Conservation (phyloP, 1,284 basidiomycete genomes). For the Coriolopsis trogii region DNA sequence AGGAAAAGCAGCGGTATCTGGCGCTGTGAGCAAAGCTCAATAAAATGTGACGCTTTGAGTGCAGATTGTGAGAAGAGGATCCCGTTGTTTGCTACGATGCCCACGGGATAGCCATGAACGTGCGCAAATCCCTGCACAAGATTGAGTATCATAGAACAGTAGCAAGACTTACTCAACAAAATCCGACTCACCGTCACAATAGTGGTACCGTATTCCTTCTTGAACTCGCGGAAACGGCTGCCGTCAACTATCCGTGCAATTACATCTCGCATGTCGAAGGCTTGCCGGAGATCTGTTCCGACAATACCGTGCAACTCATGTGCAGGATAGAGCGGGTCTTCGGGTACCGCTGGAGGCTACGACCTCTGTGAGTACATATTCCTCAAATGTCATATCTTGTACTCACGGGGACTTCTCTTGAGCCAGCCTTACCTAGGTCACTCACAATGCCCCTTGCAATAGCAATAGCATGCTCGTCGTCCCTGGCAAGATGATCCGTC, state of each 20-base stretch:
- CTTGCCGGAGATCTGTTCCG: constrained; percentile 84
- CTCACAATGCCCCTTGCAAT: constrained; percentile 84
- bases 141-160: not conserved
- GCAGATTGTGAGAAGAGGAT: constrained; percentile 94
- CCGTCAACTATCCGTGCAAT: constrained; percentile 92
- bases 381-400: too few species aligned
- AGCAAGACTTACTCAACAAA: not conserved
- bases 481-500: constrained; percentile 88
- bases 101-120: constrained; percentile 87
- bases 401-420: constrained; percentile 51
- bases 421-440: constrained; percentile 72
- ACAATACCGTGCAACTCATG: constrained; percentile 90
- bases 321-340: constrained; percentile 80
- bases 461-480: constrained; percentile 87
- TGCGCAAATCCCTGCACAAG: constrained; percentile 79
- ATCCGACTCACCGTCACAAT: constrained; percentile 75
- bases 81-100: constrained; percentile 93
- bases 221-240: constrained; percentile 92
- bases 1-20: constrained; percentile 90
- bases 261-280: constrained; percentile 93
- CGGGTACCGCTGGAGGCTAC: constrained; percentile 60
- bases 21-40: constrained; percentile 91
- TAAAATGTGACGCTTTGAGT: constrained; percentile 93
- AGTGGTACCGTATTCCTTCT: constrained; percentile 91
- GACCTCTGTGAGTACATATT: not conserved